Evolutionary conservation across 495 filamentous ascomycete genomes (phyloP), one percentile per base, ranked within the genome.

Genomic region (Ramalina peruviana): DNA sequence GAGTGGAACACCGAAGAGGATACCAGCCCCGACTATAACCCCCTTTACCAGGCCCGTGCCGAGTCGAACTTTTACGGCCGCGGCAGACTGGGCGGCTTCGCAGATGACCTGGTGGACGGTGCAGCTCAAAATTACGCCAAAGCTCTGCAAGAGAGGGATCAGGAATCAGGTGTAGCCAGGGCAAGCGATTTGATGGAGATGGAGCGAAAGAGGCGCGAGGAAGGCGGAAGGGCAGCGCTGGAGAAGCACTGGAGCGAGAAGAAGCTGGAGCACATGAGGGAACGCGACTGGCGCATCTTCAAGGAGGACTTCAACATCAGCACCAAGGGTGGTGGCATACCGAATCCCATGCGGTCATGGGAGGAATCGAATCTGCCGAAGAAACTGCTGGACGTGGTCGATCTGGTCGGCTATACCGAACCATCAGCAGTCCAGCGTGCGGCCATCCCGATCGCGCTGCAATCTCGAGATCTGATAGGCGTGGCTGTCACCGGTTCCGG

Each of bases 191-290:
- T 96, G 30, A 59, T 96, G 54, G 90, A 95, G 56, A 92, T 94
- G 83, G 84, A 96, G 68, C 74, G 83, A 43, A 68, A 81, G 45
- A 71, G 82, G 48, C 80, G 80, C 54, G 87, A 94, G 57, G 86
- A 88, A 51, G 73, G 83, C 42, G 79, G 82, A 6, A 70, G 82
- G 44, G 81, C 73, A 57, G 74, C 76, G 55, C 63, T 86, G 9
- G 84, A 87, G 56, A 92, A 92, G 68, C 93, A 99, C 65, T 99
- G 93, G 93, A 93, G 86, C 42, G 88, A 97, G 67, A 99, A 99
- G 78, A 81, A 73, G 52, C 65, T 99, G 58, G 86, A 92, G 15
- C 83, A 92, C 58, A 99, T 99, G 92, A 86, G 88, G 55, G 89
- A 97, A 70, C 74, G 92, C 59, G 92, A 99, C 63, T 99, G 93